Evolutionary conservation across 2,329 filamentous ascomycete species (phyloP).

Genomic region (Cytospora paraplurivora): DNA sequence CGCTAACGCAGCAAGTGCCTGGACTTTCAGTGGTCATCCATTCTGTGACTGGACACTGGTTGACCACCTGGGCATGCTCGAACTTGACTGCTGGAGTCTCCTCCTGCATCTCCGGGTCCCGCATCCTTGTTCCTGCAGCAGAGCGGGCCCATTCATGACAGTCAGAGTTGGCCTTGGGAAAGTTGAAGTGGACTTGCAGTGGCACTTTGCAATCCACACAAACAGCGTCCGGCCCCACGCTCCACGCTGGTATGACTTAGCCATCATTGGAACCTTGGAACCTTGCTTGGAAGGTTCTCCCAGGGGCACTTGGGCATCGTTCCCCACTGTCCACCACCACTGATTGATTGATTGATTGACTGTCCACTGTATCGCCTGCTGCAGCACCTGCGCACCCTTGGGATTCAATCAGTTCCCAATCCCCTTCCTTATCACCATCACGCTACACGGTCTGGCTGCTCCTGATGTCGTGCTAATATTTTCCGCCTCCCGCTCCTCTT

Average conservation of each 20-base stretch:
- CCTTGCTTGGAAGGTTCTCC: background rate
- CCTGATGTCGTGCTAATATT: no score
- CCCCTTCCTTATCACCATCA: background rate
- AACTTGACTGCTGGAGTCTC: background rate
- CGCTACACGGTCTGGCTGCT: no score
- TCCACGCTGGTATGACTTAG: background rate
- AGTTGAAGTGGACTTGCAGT: background rate
- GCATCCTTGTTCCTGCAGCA: background rate
- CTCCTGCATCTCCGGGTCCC: conserved; percentile 1
- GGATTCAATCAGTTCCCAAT: background rate
- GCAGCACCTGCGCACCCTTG: conserved; percentile 1
- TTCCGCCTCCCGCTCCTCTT: no score
- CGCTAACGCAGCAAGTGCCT: background rate
- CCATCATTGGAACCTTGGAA: background rate
- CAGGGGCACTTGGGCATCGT: background rate
- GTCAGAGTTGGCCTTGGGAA: background rate
- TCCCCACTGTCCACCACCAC: no score
- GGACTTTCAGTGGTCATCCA: background rate
- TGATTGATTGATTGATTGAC: no score
- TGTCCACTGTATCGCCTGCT: conserved; percentile 14
- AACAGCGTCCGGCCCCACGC: no score
- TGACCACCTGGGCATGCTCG: background rate
- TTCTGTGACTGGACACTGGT: background rate
- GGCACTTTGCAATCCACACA: no score
- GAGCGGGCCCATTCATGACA: background rate